A percentile compares a stretch with the other conserved stretches of the same genome.
Evolutionary conservation across 495 filamentous ascomycete species (phyloP).

Genomic region (Rostrohypoxylon terebratum): DNA sequence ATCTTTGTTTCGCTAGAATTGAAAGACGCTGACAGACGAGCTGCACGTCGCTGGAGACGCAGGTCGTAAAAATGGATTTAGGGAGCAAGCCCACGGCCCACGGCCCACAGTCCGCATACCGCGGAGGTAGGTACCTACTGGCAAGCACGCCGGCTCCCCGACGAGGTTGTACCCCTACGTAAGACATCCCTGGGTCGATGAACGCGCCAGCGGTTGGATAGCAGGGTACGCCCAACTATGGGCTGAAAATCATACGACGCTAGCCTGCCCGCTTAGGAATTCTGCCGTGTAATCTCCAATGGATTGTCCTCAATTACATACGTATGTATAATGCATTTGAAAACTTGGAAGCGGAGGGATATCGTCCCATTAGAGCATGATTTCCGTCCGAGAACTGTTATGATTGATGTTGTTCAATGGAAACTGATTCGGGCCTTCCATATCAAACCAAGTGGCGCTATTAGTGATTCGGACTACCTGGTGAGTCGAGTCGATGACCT

Average conservation of each 20-base stretch:
- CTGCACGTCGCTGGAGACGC: constrained; percentile 1
- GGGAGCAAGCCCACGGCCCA: background rate
- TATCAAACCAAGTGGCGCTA: background rate
- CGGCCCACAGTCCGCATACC: background rate
- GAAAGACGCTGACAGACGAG: constrained; percentile 3
- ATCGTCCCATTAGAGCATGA: constrained; percentile 30
- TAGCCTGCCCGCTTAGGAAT: background rate
- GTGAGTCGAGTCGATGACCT: background rate
- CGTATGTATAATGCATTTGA: background rate
- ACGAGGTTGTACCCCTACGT: background rate
- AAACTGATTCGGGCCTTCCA: background rate
- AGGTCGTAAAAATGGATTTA: background rate
- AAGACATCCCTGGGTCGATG: constrained; percentile 3
- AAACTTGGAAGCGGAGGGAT: constrained; percentile 7
- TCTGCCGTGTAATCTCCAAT: background rate
- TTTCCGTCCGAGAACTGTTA: background rate
- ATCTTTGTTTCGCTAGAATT: background rate
- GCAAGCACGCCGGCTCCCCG: background rate
- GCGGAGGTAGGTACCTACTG: background rate
- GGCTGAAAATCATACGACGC: constrained; percentile 34
- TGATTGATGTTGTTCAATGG: background rate
- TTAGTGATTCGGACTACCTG: background rate
- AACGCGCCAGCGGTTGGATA: constrained; percentile 14
- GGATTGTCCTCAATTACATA: background rate
- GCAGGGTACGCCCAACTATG: constrained; percentile 17